Conservation (phyloP, 805 yeast species). For the Wickerhamomyces hampshirensis region DNA sequence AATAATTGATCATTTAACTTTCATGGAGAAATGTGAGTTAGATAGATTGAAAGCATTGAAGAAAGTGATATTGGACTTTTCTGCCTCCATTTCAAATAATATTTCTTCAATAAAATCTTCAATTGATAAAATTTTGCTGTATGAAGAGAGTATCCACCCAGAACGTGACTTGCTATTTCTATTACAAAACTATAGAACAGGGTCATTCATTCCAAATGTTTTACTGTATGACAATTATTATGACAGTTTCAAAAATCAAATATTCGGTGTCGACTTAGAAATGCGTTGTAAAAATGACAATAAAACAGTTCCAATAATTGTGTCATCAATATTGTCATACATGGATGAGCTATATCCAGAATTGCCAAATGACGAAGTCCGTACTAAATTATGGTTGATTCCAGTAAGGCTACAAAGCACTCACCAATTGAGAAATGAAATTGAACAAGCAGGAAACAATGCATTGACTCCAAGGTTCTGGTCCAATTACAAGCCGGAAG, state of each 20-base stretch:
- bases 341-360: conserved; percentile 72
- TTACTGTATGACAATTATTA: conserved; percentile 76
- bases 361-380: conserved; percentile 59
- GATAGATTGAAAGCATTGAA: conserved; percentile 75
- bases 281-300: conserved; percentile 67
- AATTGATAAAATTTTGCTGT: conserved; percentile 55
- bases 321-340: conserved; percentile 57
- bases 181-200: conserved; percentile 66
- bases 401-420: conserved; percentile 57
- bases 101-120: conserved; percentile 52
- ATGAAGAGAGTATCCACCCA: conserved; percentile 72
- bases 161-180: conserved; percentile 60
- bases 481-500: conserved; percentile 42
- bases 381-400: conserved; percentile 64
- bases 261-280: conserved; percentile 76
- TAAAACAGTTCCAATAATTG: conserved; percentile 64
- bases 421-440: conserved; percentile 54
- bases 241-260: conserved; percentile 59
- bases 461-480: conserved; percentile 25
- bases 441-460: conserved; percentile 50
- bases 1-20: conserved; percentile 64
- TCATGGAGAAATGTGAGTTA: conserved; percentile 78
- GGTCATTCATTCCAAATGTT: conserved; percentile 69
- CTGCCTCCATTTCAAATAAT: conserved; percentile 59
- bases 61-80: conserved; percentile 68